A percentile compares a stretch with the other conserved stretches of the same genome.
Evolutionary conservation across 257 asterid genomes (phyloP).

Genomic region (Fraxinus cuspidata): DNA sequence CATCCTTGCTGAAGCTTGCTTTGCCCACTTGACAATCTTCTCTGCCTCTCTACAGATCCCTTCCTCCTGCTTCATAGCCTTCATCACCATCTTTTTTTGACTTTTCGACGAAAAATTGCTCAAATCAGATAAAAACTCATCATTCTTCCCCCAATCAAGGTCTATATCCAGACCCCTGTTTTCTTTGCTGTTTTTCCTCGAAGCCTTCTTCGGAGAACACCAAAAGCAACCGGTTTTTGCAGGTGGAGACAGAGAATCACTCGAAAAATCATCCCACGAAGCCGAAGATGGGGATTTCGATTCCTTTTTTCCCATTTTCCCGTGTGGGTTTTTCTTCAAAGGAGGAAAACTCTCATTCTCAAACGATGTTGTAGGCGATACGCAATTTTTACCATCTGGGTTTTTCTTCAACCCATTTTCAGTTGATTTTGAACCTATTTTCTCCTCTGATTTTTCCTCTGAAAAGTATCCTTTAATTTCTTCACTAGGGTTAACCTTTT

Average conservation of each 20-base stretch:
- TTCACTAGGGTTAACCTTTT: constrained; percentile 20
- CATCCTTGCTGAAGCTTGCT: constrained; percentile 83
- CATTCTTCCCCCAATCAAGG: constrained; percentile 48
- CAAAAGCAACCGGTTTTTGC: constrained; percentile 66
- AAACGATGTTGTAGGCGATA: constrained; percentile 31
- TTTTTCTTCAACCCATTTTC: constrained; percentile 32
- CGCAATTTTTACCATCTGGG: constrained; percentile 27
- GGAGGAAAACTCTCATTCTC: constrained; percentile 36
- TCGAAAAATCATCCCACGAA: constrained; percentile 39
- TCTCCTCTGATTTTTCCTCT: constrained; percentile 1
- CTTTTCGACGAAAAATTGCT: constrained; percentile 46
- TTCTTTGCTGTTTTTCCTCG: constrained; percentile 50
- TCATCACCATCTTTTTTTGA: constrained; percentile 56
- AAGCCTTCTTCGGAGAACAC: constrained; percentile 69
- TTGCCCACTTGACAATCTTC: constrained; percentile 87
- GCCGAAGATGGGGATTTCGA: constrained; percentile 36
- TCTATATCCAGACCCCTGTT: constrained; percentile 37
- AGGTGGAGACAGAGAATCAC: constrained; percentile 67
- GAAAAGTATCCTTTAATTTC: constrained; percentile 14
- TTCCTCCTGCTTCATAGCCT: constrained; percentile 75
- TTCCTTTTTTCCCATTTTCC: constrained; percentile 24
- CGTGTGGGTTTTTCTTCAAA: constrained; percentile 36
- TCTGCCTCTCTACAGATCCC: constrained; percentile 77
- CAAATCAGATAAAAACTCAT: constrained; percentile 59
- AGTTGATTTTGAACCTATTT: background rate